Evolutionary conservation across 2,329 filamentous ascomycete species (phyloP), one percentile per base, ranked within the genome.

Genomic region (Fusarium oxysporum): DNA sequence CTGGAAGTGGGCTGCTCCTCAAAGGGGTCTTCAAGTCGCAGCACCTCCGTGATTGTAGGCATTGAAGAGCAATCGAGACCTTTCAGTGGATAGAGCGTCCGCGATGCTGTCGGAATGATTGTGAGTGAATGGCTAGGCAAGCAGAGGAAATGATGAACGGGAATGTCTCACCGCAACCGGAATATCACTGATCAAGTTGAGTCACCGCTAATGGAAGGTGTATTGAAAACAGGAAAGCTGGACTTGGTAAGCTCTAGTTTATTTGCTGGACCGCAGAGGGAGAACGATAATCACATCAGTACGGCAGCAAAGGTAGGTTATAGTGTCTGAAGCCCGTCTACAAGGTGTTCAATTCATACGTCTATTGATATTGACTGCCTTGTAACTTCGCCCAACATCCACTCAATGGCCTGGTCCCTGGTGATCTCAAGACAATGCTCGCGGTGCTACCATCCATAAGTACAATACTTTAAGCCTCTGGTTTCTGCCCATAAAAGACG

Each of bases 361-460:
- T 28, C 28, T 28, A 8, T 28, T 28, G 28, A 28, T 28, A 28
- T 28, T 28, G 28, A 28, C 28, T 28, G 28, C 28, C 28, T 5
- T 28, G 28, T 7, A 28, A 28, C 28, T 28, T 28, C 6, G 28
- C 28, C 28, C 12, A 19, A 14, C 13, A 13, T 6, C 12, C 6
- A 14, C 5, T 25, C 19, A 11, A 11, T 21, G 21, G 4, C 13
- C 4, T 21, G 7, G 3, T 5, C 3, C 4, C 5, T 12, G 11
- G 19, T 21, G 11, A 10, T 14, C 13, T 7, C 10, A 6, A 48
- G 1, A 4, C 8, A 8, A 32, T 11, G 8, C n/a, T 9, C 12
- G 11, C 4, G 23, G 8, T 3, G 17, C 4, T 2, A 8, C 8
- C 8, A 11, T 25, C 0, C 48, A 37, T 8, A 0, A 37, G 5